These are phyloP conservation scores for Calophaca sinica DNA, from an alignment of 306 rosid genomes.

Conservation along the genomic window DNA sequence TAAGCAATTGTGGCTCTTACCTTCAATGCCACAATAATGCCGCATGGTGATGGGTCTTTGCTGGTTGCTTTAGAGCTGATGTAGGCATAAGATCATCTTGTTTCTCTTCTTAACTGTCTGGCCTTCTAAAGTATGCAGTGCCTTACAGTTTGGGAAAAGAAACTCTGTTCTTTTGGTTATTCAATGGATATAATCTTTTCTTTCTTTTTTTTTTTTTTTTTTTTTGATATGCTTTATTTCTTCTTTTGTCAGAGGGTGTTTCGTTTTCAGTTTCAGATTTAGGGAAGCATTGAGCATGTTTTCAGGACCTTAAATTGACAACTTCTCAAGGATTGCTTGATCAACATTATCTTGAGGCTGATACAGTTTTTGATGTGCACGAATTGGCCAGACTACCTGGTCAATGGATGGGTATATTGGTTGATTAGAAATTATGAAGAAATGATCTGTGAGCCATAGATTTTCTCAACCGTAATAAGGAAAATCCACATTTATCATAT, in stretches of 20 bases:
- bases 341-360: constrained; percentile 48
- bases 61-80: constrained; percentile 72
- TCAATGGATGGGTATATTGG: constrained; percentile 43
- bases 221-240: constrained; percentile 46
- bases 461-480: constrained; percentile 32
- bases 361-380: constrained; percentile 45
- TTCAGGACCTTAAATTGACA: constrained; percentile 49
- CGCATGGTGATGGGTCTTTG: constrained; percentile 53
- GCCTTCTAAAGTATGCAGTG: constrained; percentile 37
- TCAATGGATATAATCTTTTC: constrained; percentile 32
- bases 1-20: constrained; percentile 41
- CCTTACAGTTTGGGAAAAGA: constrained; percentile 57
- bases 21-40: constrained; percentile 42
- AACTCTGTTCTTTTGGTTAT: constrained; percentile 23
- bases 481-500: constrained; percentile 27
- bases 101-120: constrained; percentile 60
- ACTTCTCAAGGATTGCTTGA: constrained; percentile 46
- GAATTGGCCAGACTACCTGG: constrained; percentile 39
- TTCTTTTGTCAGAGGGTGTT: constrained; percentile 53
- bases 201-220: background rate
- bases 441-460: constrained; percentile 37
- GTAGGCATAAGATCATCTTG: constrained; percentile 50
- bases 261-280: constrained; percentile 53
- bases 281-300: constrained; percentile 53
- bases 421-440: constrained; percentile 38